phyloP scores from a whole-genome alignment of 164 flowering plant species.

The Nymphaea thermarum region DNA sequence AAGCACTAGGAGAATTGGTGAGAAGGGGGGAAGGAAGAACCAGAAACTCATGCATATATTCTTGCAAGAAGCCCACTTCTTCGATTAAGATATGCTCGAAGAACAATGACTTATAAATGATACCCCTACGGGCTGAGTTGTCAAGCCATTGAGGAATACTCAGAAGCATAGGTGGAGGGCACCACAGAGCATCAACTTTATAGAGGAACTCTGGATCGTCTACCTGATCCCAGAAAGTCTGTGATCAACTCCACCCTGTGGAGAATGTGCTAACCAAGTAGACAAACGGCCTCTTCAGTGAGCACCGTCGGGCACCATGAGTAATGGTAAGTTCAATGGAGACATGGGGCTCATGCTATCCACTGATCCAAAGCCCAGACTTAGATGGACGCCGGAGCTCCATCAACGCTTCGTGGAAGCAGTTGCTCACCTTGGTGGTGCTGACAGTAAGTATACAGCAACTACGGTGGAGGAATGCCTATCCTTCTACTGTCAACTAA shows the following conservation, averaged over 20 bases:
- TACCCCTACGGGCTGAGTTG: conserved; percentile 28
- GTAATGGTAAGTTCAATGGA: conserved; percentile 2
- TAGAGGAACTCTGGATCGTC: not conserved
- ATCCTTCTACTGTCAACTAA: too few relatives aligned
- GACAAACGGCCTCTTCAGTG: not conserved
- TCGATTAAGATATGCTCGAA: conserved; percentile 56
- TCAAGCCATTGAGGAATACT: conserved; percentile 14
- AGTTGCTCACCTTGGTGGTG: conserved; percentile 57
- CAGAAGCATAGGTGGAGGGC: conserved; percentile 11
- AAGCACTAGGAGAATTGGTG: conserved; percentile 11
- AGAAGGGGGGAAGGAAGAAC: conserved; percentile 24
- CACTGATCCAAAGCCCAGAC: conserved; percentile 77
- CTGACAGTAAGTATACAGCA: conserved; percentile 36
- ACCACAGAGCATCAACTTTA: conserved; percentile 2
- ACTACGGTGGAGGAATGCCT: not conserved
- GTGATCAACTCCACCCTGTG: conserved; percentile 1
- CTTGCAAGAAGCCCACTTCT: conserved; percentile 55
- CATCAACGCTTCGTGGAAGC: conserved; percentile 66
- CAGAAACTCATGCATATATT: conserved; percentile 77
- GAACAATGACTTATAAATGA: conserved; percentile 30
- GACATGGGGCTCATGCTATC: conserved; percentile 58
- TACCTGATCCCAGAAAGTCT: not conserved
- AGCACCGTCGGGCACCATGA: too few relatives aligned
- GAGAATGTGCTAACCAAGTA: conserved; percentile 19
- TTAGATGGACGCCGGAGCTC: conserved; percentile 81